These are phyloP conservation scores for Imleria badia DNA, from an alignment of 768 basidiomycete species.

Conservation along the genomic window DNA sequence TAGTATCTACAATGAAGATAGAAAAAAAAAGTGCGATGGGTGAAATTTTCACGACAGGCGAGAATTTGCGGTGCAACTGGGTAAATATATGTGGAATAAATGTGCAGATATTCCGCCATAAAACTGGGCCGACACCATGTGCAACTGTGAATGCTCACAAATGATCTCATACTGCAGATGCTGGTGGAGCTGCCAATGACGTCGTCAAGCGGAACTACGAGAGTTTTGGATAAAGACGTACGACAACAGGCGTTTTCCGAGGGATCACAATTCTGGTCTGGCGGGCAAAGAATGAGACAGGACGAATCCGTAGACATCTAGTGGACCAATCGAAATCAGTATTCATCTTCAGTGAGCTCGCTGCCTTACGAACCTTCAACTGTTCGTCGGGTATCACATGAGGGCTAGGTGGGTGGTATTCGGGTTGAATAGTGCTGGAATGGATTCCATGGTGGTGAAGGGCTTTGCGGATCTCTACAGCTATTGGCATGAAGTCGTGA, in stretches of 20 bases:
- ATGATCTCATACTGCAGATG: constrained; percentile 42
- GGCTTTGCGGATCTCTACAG: constrained; percentile 76
- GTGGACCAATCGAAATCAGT: constrained; percentile 5
- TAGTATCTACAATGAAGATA: too few relatives aligned
- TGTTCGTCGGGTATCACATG: constrained; percentile 43
- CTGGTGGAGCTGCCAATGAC: constrained; percentile 43
- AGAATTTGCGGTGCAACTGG: too few relatives aligned
- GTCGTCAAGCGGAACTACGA: constrained; percentile 1
- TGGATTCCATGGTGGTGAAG: constrained; percentile 94
- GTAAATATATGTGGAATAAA: too few relatives aligned
- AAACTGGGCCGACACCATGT: constrained; percentile 27
- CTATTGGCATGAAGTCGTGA: constrained; percentile 90
- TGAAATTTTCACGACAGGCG: too few relatives aligned
- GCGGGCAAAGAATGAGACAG: constrained; percentile 72
- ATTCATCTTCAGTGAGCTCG: not conserved
- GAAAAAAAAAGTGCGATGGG: too few relatives aligned
- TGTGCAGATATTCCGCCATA: too few relatives aligned
- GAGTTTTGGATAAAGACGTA: constrained; percentile 40
- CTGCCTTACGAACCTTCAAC: constrained; percentile 42
- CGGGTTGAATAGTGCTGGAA: constrained; percentile 92
- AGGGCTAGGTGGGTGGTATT: constrained; percentile 52
- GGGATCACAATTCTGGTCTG: constrained; percentile 66
- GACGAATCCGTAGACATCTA: constrained; percentile 54
- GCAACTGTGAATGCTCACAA: not conserved
- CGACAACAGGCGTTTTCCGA: constrained; percentile 77